A percentile compares a stretch with the other conserved stretches of the same genome.
These are phyloP conservation scores for Penicillium thymicola DNA, from an alignment of 2,329 filamentous ascomycete genomes.

Conservation along the genomic window DNA sequence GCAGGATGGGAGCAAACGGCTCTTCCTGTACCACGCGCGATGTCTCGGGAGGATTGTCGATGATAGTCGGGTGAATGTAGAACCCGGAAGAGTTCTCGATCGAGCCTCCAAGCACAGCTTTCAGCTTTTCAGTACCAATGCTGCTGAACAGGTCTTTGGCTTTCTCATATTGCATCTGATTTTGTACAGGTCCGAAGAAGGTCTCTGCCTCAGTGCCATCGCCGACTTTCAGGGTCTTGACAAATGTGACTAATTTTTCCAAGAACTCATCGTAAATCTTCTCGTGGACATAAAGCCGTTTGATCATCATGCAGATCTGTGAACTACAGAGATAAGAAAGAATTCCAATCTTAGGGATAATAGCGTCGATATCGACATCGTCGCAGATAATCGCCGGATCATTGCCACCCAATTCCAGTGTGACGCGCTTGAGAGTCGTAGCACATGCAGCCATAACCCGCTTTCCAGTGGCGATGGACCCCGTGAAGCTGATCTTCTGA, in stretches of 20 bases:
- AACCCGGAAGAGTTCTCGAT: slow-evolving; percentile 49
- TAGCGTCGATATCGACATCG: slow-evolving; percentile 50
- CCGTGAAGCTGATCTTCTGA: slow-evolving; percentile 59
- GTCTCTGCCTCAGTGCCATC: slow-evolving; percentile 42
- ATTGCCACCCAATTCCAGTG: slow-evolving; percentile 56
- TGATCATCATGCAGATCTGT: slow-evolving; percentile 56
- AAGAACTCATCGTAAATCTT: slow-evolving; percentile 57
- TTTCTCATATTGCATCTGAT: slow-evolving; percentile 62
- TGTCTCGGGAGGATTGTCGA: slow-evolving; percentile 56
- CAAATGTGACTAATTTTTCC: slow-evolving; percentile 45
- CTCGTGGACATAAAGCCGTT: slow-evolving; percentile 61
- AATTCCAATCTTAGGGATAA: slow-evolving; percentile 46
- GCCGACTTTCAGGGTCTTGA: slow-evolving; percentile 43
- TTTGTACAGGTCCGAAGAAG: slow-evolving; percentile 60
- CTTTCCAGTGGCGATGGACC: slow-evolving; percentile 52
- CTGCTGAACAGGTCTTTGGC: slow-evolving; percentile 57
- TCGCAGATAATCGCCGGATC: slow-evolving; percentile 54
- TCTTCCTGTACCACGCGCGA: slow-evolving; percentile 58
- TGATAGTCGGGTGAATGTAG: slow-evolving; percentile 59
- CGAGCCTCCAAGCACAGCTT: slow-evolving; percentile 51
- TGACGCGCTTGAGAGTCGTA: slow-evolving; percentile 53
- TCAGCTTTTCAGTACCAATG: slow-evolving; percentile 53
- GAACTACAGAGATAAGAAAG: slow-evolving; percentile 54
- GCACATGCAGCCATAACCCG: slow-evolving; percentile 51
- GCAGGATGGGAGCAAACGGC: slow-evolving; percentile 63